Evolutionary conservation across 495 filamentous ascomycete genomes (phyloP).

Genomic region (Neurospora sp.): DNA sequence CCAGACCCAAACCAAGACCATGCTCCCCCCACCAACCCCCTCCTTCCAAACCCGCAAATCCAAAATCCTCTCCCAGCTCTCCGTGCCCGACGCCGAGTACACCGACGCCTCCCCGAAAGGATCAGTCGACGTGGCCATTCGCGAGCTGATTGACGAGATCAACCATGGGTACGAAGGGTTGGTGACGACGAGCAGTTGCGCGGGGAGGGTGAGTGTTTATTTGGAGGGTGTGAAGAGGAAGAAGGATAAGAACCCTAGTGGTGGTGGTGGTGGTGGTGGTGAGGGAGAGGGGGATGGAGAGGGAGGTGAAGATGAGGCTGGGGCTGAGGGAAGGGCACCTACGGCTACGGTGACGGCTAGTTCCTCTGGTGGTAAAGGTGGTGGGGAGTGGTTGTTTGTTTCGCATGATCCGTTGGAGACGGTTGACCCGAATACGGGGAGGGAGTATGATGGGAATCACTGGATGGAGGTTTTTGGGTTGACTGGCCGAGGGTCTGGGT

Average conservation of each 20-base stretch:
- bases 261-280: no score
- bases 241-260: no score
- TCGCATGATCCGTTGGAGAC: conserved; percentile 62
- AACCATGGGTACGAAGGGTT: conserved; percentile 55
- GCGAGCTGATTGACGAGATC: conserved; percentile 63
- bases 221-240: conserved; percentile 55
- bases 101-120: conserved; percentile 79
- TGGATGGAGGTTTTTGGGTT: conserved; percentile 4
- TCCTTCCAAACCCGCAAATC: conserved; percentile 40
- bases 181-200: conserved; percentile 87
- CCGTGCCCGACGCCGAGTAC: conserved; percentile 54
- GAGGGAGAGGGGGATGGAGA: conserved; percentile 1
- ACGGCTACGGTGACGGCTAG: conserved; percentile 18
- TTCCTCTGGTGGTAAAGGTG: conserved; percentile 67
- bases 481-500: conserved; percentile 6
- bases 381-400: conserved; percentile 75
- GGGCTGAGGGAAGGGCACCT: conserved; percentile 6
- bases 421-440: neutral
- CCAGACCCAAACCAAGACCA: no score
- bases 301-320: neutral
- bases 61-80: conserved; percentile 54
- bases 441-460: conserved; percentile 5
- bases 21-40: conserved; percentile 13
- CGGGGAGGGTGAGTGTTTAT: conserved; percentile 76
- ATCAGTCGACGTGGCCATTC: conserved; percentile 64